Conservation (phyloP, 306 rosid species). For the Vigna angularis region DNA sequence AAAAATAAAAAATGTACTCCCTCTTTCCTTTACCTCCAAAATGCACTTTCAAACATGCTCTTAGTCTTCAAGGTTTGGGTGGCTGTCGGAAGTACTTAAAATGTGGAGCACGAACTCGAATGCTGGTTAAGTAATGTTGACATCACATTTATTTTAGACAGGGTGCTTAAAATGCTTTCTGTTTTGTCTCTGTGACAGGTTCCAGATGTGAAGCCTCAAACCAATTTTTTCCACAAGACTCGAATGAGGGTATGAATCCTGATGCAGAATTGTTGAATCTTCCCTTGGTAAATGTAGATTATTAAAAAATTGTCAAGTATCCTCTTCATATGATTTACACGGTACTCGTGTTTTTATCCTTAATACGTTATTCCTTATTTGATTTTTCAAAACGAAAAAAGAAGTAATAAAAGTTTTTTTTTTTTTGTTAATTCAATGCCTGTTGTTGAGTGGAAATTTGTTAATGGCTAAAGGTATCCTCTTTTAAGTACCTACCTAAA, state of each 20-base stretch:
- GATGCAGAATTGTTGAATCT: slow-evolving; percentile 35
- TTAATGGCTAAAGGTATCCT: slow-evolving; percentile 15
- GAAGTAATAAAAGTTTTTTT: slow-evolving; percentile 13
- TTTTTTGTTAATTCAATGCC: neutral
- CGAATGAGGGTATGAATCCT: slow-evolving; percentile 66
- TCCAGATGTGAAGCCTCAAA: slow-evolving; percentile 63
- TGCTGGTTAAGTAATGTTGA: slow-evolving; percentile 26
- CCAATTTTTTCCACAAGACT: slow-evolving; percentile 75
- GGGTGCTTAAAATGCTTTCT: slow-evolving; percentile 39
- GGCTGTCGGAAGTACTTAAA: slow-evolving; percentile 7
- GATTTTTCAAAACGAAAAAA: neutral
- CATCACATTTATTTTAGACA: slow-evolving; percentile 11
- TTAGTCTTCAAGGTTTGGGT: slow-evolving; percentile 6
- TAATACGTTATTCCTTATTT: neutral
- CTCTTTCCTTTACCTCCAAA: neutral
- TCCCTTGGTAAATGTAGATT: slow-evolving; percentile 14
- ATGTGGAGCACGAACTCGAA: slow-evolving; percentile 4
- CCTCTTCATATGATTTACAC: slow-evolving; percentile 5
- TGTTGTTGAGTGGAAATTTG: slow-evolving; percentile 7
- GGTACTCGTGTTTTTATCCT: slow-evolving; percentile 5
- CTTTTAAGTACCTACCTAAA: slow-evolving; percentile 25
- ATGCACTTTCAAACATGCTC: neutral
- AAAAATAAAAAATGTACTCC: neutral
- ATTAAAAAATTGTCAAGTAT: slow-evolving; percentile 29
- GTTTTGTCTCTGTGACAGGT: slow-evolving; percentile 60